Evolutionary conservation across 2,329 filamentous ascomycete genomes (phyloP), one percentile per base, ranked within the genome.

Genomic region (Paraconiothyrium brasiliense): DNA sequence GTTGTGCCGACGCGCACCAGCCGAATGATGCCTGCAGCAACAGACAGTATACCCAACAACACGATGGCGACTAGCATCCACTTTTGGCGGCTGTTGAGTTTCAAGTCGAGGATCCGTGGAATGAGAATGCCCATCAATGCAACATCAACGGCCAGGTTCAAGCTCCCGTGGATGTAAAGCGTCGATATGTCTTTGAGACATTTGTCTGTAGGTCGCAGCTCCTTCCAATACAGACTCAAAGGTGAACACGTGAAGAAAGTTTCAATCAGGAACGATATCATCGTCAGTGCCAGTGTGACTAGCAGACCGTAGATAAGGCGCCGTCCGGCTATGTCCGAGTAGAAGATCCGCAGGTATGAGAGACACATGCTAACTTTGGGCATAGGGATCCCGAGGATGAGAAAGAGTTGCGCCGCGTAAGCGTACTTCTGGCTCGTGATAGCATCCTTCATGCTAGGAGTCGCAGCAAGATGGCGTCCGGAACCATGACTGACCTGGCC

Each of bases 351-450:
- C 13, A 71, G 57, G 44, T 72, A 72, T 16, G 62, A 62, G 13
- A 68, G 61, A 34, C 70, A 71, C 41, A 72, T 71, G 61, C 70
- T 72, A 47, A 70, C 47, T 59, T 71, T 72, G 4, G 67, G 58
- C 10, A 66, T 10, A 2, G 65, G 58, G n/a, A 72, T 66, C 3
- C 63, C 68, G 9, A 60, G 51, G 13, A 68, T 58, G 32, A 67
- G 47, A 7, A 67, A 10, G 47, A 71, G 57, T 43, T 67, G 60
- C 3, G 67, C 64, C 3, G 60, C 68, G 48, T 64, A 73, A 16
- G 67, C 60, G 58, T 66, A 69, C 39, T 73, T 60, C 43, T 69
- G 68, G 7, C 60, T 60, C 8, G 49, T 55, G 24, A 67, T 48
- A 14, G 57, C 52, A 16, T 64, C 57, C 16, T 43, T 16, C 49